Evolutionary conservation across 345 rosid genomes (phyloP).

Genomic region (Gossypium longicalyx): DNA sequence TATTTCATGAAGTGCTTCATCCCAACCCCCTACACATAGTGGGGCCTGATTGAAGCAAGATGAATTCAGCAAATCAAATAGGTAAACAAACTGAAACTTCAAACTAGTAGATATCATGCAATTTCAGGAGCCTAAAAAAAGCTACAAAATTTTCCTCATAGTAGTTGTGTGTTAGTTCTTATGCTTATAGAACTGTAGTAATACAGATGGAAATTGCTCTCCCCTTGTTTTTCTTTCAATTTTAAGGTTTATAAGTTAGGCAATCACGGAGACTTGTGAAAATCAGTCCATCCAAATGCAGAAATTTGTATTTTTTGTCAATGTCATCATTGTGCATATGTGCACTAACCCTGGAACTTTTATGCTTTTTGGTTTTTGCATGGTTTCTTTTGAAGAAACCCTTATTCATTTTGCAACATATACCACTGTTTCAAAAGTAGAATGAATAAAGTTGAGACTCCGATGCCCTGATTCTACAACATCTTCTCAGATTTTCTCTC

Average conservation of each 20-base stretch:
- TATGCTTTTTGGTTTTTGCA: background rate
- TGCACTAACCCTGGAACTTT: background rate
- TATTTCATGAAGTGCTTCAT: conserved; percentile 92
- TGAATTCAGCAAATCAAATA: conserved; percentile 2
- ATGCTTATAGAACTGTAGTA: background rate
- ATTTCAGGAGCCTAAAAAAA: background rate
- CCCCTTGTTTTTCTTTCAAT: conserved; percentile 3
- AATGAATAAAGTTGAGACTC: background rate
- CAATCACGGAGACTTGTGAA: no score
- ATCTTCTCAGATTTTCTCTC: background rate
- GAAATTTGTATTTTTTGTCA: background rate
- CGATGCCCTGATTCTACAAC: background rate
- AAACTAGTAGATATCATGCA: background rate
- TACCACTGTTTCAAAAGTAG: background rate
- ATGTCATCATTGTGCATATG: background rate
- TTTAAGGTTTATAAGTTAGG: background rate
- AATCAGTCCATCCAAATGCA: background rate
- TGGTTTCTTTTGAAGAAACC: background rate
- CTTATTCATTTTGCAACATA: background rate
- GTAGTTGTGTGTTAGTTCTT: background rate
- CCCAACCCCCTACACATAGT: conserved; percentile 86
- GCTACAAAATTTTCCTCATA: background rate
- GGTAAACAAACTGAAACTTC: background rate
- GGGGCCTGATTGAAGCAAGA: conserved; percentile 55
- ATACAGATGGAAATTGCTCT: background rate